Conservation (phyloP, 176 grass and related monocot genomes). For the Chloris gayana region DNA sequence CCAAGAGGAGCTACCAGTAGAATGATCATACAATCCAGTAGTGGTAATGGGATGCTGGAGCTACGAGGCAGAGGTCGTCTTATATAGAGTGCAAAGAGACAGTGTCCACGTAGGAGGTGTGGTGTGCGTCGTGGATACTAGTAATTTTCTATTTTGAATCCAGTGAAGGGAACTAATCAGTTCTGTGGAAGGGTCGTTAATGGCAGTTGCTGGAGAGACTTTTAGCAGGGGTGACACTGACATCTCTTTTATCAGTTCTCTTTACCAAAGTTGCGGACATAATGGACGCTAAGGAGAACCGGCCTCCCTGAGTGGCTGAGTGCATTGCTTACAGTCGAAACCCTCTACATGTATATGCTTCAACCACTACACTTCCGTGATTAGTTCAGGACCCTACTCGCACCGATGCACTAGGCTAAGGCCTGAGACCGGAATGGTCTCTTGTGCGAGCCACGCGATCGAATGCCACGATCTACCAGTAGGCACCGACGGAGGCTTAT, state of each 20-base stretch:
- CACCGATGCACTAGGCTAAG: background rate
- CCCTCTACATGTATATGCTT: background rate
- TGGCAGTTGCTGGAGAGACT: conserved; percentile 14
- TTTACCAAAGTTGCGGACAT: background rate
- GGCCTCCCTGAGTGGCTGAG: background rate
- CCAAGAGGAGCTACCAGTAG: background rate
- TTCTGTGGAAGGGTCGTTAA: conserved; percentile 7
- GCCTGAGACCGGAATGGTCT: background rate
- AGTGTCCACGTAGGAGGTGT: conserved; percentile 17
- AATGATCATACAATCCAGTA: background rate
- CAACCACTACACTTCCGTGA: conserved; percentile 12
- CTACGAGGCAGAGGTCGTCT: conserved; percentile 12
- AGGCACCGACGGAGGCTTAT: background rate
- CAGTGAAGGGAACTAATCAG: background rate
- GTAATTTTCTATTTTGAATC: background rate
- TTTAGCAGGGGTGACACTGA: conserved; percentile 1
- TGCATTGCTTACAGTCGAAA: background rate
- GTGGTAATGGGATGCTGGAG: background rate
- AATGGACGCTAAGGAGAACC: background rate
- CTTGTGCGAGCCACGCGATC: conserved; percentile 15
- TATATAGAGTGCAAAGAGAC: conserved; percentile 26
- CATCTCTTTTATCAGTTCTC: too few species aligned
- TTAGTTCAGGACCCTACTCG: background rate
- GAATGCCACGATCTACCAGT: background rate
- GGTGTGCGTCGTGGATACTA: background rate